Conservation (phyloP, 176 grass and related monocot species). For the Oryza punctata region DNA sequence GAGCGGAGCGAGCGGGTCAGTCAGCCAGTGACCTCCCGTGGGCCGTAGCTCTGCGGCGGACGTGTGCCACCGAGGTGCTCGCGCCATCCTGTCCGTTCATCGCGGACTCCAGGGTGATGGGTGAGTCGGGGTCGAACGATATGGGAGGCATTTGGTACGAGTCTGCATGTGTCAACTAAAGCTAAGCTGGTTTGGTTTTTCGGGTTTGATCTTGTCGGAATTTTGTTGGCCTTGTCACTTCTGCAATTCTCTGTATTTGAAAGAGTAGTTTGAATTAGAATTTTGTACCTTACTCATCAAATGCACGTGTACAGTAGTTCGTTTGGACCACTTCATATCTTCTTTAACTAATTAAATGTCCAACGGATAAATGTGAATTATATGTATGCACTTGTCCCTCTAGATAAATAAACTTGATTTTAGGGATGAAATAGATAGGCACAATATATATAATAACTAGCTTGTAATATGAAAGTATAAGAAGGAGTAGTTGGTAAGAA, state of each 20-base stretch:
- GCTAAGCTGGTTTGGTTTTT: neutral
- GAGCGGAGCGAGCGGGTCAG: slow-evolving; percentile 8
- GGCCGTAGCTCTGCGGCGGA: neutral
- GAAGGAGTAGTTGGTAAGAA: too few relatives aligned
- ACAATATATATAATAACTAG: too few relatives aligned
- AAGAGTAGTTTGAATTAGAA: too few relatives aligned
- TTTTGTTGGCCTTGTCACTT: neutral
- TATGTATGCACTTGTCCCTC: too few relatives aligned
- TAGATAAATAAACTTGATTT: too few relatives aligned
- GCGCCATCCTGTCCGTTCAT: slow-evolving; percentile 16
- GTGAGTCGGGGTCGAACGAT: neutral
- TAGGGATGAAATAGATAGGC: too few relatives aligned
- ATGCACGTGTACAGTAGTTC: neutral
- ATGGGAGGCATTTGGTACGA: neutral
- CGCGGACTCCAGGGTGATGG: neutral
- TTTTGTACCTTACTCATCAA: neutral
- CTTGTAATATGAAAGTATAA: too few relatives aligned
- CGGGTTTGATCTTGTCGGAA: neutral
- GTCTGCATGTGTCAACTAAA: neutral
- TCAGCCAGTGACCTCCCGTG: neutral
- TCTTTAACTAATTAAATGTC: too few relatives aligned
- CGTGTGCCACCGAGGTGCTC: neutral
- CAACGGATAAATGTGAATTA: too few relatives aligned
- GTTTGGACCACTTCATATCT: neutral
- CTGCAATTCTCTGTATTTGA: neutral